Base-by-base conservation (phyloP, 2,329 filamentous ascomycete species). In the Colletotrichum sp. region DNA sequence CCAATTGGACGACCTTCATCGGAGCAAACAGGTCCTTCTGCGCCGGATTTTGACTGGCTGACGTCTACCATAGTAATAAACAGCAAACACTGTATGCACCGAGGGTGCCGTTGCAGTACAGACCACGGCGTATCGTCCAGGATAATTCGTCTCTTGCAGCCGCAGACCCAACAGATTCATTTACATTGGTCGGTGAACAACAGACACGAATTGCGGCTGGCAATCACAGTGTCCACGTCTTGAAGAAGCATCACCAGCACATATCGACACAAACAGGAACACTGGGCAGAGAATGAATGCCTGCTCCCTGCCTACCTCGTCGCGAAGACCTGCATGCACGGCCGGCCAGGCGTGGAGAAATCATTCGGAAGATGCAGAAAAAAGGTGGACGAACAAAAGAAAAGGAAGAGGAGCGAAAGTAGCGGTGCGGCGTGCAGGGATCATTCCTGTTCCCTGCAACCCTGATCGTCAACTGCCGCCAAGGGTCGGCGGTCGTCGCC, bases 381-480 rank as follows among this genome's bases (percentile, higher is more conserved):
- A 61, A 69, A 52, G 34, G 73, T 73, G 73, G 64, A 73, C 64
- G 66, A 73, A 73, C 70, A 65, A 73, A 48, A 68, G 43, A 74
- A 13, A 65, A 65, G 55, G 64, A 60, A 34, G 43, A 69, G 68
- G 60, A 74, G 66, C 61, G 16, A 66, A 66, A 76, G 74, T 75
- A 76, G 74, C 74, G 74, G 74, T 76, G 74, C 70, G 61, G 36
- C 67, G 66, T 18, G 52, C 74, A 76, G 52, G 74, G 74, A 60
- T 76, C 36, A 62, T 56, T 75, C 66, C 75, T 76, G 66, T 52
- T 36, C 75, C 66, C 36, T 74, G 66, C 76, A 75, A 77, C 76
- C 75, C 70, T 74, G 76, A 77, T 77, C 76, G 74, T 70, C 74
- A 75, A 75, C 68, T 77, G 70, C 74, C 76, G 71, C 76, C 71